Base-by-base conservation (phyloP, 441 rosid species). In the Isatis lusitanica region DNA sequence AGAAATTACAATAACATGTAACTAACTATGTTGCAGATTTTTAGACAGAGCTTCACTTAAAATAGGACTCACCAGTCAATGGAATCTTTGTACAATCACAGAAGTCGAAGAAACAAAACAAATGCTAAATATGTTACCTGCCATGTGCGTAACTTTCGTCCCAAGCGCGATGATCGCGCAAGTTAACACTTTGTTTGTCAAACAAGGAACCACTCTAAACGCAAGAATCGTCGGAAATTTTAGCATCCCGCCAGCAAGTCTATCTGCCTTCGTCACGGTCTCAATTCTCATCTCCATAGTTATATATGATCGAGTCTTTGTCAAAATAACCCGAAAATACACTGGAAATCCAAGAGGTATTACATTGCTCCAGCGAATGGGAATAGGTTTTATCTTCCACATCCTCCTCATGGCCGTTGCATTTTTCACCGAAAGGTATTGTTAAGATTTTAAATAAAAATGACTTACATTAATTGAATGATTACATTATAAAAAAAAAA, bases 61-160 rank as follows among this genome's bases (percentile, higher is more conserved):
- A 74, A 88, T 90, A 24, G 85, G 85, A 24, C 51, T 80, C 68
- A 79, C 59, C 0, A 81, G 78, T 72, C 77, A 86, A 6, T 95
- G 97, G 97, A 80, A 73, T 76, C 66, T 93, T 0, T 86, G 97
- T 79, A 52, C 97, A 2, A 89, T 87, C 17, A 93, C 97, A 9
- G 92, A 90, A 83, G 97, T 95, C 0, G 98, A 95, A 78, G 99
- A 95, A 78, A 91, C 98, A 1, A 95, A 95, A 64, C 97, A 91
- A 75, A 93, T 95, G 94, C 50, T 95, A 21, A 76, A 91, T 71
- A 93, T 95, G 99, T 76, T 93, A 43, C 98, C 97, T 0, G 82
- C 88, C 66, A 38, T 85, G 81, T 28, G 86, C 16, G 76, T 91
- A 8, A 90, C 96, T 39, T 75, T 93, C 31, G 84, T 91, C 40